Evolutionary conservation across 2,329 filamentous ascomycete species (phyloP).

Genomic region (Aulographum hederae): DNA sequence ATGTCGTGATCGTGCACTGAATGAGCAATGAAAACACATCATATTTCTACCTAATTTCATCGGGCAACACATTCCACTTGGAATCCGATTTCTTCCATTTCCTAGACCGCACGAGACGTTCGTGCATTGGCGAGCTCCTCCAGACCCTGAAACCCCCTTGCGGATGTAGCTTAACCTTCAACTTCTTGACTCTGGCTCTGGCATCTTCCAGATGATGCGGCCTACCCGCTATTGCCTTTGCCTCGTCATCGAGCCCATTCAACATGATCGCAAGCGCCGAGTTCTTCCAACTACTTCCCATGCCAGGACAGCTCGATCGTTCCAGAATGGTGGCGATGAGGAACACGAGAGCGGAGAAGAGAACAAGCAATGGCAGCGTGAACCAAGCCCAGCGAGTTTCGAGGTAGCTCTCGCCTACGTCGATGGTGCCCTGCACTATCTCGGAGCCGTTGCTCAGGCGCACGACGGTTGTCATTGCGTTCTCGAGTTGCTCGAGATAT

Average conservation of each 20-base stretch:
- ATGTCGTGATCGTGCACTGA: no score
- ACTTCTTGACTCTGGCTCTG: neutral
- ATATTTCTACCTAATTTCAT: no score
- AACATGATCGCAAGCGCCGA: conserved; percentile 13
- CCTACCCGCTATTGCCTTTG: neutral
- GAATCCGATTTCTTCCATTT: no score
- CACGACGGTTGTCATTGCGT: neutral
- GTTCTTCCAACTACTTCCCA: conserved; percentile 12
- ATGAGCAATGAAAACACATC: no score
- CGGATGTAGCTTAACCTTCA: neutral
- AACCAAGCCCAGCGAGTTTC: neutral
- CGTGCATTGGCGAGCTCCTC: no score
- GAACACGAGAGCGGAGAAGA: neutral
- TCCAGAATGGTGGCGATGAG: conserved; percentile 1
- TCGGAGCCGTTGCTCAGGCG: neutral
- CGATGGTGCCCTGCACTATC: neutral
- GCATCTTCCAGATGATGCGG: neutral
- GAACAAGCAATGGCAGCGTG: neutral
- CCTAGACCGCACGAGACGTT: no score
- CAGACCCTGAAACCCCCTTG: no score
- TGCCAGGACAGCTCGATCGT: no score
- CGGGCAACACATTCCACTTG: no score
- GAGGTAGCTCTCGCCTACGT: neutral
- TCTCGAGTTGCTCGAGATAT: neutral
- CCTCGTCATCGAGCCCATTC: conserved; percentile 8